A percentile compares a stretch with the other conserved stretches of the same genome.
Evolutionary conservation across 148 eudicot genomes (phyloP).

Genomic region (Spergularia bocconei): DNA sequence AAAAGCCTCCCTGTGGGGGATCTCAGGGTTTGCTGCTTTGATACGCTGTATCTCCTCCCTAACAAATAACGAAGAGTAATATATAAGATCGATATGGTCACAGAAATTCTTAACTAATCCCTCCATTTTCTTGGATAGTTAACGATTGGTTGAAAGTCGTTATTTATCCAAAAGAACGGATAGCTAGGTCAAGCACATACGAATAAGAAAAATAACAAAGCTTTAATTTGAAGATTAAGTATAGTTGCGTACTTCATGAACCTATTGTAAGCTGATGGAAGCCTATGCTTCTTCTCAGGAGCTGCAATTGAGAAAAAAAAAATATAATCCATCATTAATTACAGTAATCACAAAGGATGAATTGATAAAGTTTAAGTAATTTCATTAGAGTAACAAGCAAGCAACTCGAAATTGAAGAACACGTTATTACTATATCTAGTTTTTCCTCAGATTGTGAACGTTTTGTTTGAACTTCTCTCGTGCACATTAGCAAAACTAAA

Average conservation of each 20-base stretch:
- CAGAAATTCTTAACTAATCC: too few species aligned
- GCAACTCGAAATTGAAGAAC: too few species aligned
- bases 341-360: background rate
- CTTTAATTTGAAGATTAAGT: background rate
- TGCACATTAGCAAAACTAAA: background rate
- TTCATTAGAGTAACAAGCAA: too few species aligned
- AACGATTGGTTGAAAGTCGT: background rate
- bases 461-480: too few species aligned
- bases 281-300: constrained; percentile 98
- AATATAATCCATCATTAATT: background rate
- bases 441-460: too few species aligned
- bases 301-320: constrained; percentile 49
- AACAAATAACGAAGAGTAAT: background rate
- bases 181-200: background rate
- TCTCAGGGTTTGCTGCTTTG: constrained; percentile 87
- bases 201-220: background rate
- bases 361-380: background rate
- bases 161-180: too few species aligned
- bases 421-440: too few species aligned
- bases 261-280: constrained; percentile 93
- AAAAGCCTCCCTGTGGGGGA: constrained; percentile 93
- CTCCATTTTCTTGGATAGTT: background rate
- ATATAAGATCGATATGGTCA: too few species aligned
- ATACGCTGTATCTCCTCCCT: constrained; percentile 99
- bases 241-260: constrained; percentile 74